Conservation (phyloP, 768 basidiomycete genomes). For the Trametes elegans region DNA sequence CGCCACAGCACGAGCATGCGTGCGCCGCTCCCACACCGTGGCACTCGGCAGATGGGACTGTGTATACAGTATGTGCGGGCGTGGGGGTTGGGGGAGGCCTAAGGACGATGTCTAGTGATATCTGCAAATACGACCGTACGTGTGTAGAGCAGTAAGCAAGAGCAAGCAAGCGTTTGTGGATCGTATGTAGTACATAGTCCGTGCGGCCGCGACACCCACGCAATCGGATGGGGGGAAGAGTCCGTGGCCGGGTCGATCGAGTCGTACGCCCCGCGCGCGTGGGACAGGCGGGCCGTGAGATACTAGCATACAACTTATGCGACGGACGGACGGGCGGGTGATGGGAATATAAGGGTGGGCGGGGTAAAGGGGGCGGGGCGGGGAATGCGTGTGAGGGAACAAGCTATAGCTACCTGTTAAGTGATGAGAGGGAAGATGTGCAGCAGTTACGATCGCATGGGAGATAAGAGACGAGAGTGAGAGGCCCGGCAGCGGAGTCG, state of each 20-base stretch:
- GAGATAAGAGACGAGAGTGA: background rate
- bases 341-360: background rate
- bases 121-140: background rate
- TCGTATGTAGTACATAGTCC: conserved; percentile 4
- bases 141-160: background rate
- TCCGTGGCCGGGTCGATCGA: background rate
- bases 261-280: background rate
- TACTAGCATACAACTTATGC: background rate
- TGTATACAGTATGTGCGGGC: too few relatives aligned
- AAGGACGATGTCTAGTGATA: too few relatives aligned
- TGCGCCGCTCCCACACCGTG: too few relatives aligned
- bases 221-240: background rate
- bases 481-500: too few relatives aligned
- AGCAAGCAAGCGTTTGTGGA: background rate
- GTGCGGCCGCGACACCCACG: background rate
- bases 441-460: too few relatives aligned
- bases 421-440: too few relatives aligned
- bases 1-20: too few relatives aligned
- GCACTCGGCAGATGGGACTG: too few relatives aligned
- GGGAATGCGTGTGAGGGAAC: background rate
- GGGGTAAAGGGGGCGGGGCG: background rate
- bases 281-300: background rate
- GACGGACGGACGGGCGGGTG: too few relatives aligned
- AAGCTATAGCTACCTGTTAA: background rate
- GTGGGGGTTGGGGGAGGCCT: too few relatives aligned